phyloP scores from a whole-genome alignment of 352 stramenopile genomes.

The Phytopythium aichiense region DNA sequence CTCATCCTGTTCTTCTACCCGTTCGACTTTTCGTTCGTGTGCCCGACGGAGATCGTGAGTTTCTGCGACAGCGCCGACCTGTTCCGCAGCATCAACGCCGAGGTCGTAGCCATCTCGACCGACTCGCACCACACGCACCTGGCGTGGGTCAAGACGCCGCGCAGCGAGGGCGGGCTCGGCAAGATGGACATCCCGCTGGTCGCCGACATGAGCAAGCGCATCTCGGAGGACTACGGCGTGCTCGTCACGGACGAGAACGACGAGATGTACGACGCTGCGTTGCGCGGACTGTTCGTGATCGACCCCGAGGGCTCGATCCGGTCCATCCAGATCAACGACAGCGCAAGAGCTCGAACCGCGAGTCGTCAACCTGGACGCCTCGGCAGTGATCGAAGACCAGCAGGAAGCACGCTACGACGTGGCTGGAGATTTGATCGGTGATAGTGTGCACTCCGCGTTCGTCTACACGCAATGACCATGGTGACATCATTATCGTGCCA shows the following conservation, averaged over 20 bases:
- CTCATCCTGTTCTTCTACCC: constrained; percentile 88
- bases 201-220: constrained; percentile 80
- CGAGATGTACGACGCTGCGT: constrained; percentile 69
- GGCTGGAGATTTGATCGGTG: too few relatives aligned
- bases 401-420: too few relatives aligned
- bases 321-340: constrained; percentile 85
- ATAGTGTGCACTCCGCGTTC: too few relatives aligned
- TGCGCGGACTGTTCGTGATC: constrained; percentile 83
- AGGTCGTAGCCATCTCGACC: constrained; percentile 76
- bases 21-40: constrained; percentile 88
- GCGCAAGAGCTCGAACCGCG: too few relatives aligned
- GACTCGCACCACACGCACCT: constrained; percentile 86
- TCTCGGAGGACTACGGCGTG: constrained; percentile 82
- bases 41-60: constrained; percentile 78
- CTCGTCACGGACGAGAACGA: constrained; percentile 80
- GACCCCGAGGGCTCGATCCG: constrained; percentile 79
- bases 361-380: too few relatives aligned
- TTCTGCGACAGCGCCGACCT: constrained; percentile 68
- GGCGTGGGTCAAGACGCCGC: constrained; percentile 78
- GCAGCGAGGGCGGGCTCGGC: constrained; percentile 67
- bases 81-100: constrained; percentile 78
- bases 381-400: too few relatives aligned
- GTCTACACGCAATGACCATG: too few relatives aligned
- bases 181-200: constrained; percentile 84
- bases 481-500: too few relatives aligned